Percentiles rank a stretch among this genome's conserved stretches.
Evolutionary conservation across 192 early-diverging fungal genomes (phyloP).

Genomic region (Backusella tuberculispora): DNA sequence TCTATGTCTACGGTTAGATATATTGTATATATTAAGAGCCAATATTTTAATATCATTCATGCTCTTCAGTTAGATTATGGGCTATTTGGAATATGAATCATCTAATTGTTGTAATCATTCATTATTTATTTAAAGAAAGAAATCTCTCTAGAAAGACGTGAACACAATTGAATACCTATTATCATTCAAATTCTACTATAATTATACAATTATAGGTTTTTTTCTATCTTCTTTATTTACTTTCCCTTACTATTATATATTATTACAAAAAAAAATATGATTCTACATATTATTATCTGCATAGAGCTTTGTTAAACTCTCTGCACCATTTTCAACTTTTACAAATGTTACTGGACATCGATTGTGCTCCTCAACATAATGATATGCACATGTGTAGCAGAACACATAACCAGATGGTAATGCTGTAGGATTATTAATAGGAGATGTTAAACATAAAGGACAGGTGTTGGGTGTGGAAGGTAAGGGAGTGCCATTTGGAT

Average conservation of each 20-base stretch:
- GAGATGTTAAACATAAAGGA: constrained; percentile 68
- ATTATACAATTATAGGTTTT: neutral
- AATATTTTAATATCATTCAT: no score
- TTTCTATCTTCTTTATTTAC: neutral
- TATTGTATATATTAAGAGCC: no score
- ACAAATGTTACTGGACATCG: constrained; percentile 82
- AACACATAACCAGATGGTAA: constrained; percentile 89
- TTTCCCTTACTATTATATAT: neutral
- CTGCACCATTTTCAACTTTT: constrained; percentile 42
- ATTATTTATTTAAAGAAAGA: no score
- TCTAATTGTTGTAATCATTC: no score
- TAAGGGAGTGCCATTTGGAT: constrained; percentile 72
- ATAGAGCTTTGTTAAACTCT: constrained; percentile 74
- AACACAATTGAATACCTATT: no score
- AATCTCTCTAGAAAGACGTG: no score
- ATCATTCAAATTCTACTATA: neutral
- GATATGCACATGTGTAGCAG: constrained; percentile 90
- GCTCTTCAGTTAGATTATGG: no score
- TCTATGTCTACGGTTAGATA: no score
- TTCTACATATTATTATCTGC: constrained; percentile 32
- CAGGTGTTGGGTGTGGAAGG: constrained; percentile 78
- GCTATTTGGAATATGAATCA: no score
- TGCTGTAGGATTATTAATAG: constrained; percentile 85
- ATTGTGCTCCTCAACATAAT: constrained; percentile 69
- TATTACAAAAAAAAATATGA: neutral